A percentile compares a stretch with the other conserved stretches of the same genome.
phyloP scores from a whole-genome alignment of 192 early-diverging fungal species.

The Blastocladiella britannica region DNA sequence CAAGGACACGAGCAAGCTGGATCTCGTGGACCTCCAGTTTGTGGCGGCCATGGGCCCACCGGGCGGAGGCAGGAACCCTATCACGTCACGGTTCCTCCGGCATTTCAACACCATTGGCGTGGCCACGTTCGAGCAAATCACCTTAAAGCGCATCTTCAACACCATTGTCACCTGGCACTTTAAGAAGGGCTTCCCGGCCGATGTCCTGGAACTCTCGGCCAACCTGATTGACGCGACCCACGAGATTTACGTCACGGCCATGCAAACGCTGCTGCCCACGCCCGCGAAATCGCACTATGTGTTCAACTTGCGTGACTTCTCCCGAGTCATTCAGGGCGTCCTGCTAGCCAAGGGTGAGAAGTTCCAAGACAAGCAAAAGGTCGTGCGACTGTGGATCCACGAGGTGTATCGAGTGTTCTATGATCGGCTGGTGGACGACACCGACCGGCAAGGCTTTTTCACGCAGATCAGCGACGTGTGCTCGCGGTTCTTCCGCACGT shows the following conservation, averaged over 20 bases:
- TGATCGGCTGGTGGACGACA: slow-evolving; percentile 76
- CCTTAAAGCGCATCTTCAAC: slow-evolving; percentile 86
- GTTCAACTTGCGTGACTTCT: slow-evolving; percentile 97
- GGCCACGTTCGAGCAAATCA: slow-evolving; percentile 82
- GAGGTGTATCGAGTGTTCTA: slow-evolving; percentile 95
- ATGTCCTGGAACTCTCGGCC: slow-evolving; percentile 41
- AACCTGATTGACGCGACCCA: slow-evolving; percentile 73
- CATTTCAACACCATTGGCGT: slow-evolving; percentile 93
- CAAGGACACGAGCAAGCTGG: slow-evolving; percentile 74
- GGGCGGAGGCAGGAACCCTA: slow-evolving; percentile 88
- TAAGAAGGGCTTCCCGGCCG: slow-evolving; percentile 67
- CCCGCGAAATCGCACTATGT: slow-evolving; percentile 98
- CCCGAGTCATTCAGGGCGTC: slow-evolving; percentile 93
- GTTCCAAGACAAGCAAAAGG: slow-evolving; percentile 45
- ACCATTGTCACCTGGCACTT: slow-evolving; percentile 80
- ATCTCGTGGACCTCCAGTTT: slow-evolving; percentile 93
- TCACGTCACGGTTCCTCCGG: slow-evolving; percentile 87
- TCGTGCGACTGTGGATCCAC: slow-evolving; percentile 94
- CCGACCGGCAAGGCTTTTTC: slow-evolving; percentile 83
- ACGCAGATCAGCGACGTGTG: slow-evolving; percentile 61
- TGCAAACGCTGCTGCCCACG: slow-evolving; percentile 82
- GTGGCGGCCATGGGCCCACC: slow-evolving; percentile 99
- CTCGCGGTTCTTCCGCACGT: slow-evolving; percentile 57
- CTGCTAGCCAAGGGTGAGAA: slow-evolving; percentile 77
- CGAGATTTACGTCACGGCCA: slow-evolving; percentile 81